These are phyloP conservation scores for Chlorella vulgaris DNA, from an alignment of 139 green algal species.

Conservation along the genomic window DNA sequence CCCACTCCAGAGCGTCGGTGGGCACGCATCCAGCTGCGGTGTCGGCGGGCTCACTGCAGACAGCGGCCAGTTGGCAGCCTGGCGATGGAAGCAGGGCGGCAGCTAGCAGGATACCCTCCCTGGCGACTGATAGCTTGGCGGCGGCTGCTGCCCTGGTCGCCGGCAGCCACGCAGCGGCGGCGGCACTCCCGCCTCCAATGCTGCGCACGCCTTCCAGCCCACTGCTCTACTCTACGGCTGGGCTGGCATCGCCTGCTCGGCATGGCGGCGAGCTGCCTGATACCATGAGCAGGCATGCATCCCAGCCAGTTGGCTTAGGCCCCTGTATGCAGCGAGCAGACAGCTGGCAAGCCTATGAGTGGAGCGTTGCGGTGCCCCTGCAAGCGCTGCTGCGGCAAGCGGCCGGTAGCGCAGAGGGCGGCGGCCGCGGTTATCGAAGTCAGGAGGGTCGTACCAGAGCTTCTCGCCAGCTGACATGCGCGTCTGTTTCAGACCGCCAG, in stretches of 20 bases:
- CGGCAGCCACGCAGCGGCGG: background rate
- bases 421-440: background rate
- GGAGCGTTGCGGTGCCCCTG: constrained; percentile 44
- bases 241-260: constrained; percentile 1
- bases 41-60: constrained; percentile 1
- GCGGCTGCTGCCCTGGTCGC: constrained; percentile 14
- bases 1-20: too few relatives aligned
- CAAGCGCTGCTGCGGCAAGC: constrained; percentile 43
- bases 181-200: background rate
- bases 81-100: background rate
- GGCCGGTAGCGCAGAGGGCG: background rate
- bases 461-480: background rate
- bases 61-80: constrained; percentile 15
- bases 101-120: constrained; percentile 4
- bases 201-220: constrained; percentile 8
- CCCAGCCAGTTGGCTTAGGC: background rate
- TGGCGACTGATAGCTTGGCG: constrained; percentile 20
- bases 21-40: too few relatives aligned
- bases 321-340: too few relatives aligned
- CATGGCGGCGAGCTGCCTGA: background rate
- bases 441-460: background rate
- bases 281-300: background rate
- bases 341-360: constrained; percentile 27
- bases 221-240: constrained; percentile 11
- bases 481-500: background rate